phyloP scores from a whole-genome alignment of 2,329 filamentous ascomycete genomes.

The Fusarium sp. region DNA sequence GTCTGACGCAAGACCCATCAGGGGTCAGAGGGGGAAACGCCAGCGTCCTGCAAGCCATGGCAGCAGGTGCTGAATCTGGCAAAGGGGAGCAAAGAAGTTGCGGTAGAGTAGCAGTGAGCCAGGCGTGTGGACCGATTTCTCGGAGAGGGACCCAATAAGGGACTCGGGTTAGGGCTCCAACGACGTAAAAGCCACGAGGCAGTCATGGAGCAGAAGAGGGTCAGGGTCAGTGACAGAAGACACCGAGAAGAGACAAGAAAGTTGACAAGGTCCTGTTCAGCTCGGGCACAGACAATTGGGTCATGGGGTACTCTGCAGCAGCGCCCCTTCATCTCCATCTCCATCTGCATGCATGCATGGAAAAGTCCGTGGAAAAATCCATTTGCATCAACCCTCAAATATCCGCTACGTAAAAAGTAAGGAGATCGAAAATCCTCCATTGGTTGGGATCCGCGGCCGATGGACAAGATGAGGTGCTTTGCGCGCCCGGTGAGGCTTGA shows the following conservation, averaged over 20 bases:
- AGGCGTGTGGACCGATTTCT: not conserved
- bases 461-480: not conserved
- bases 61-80: not conserved
- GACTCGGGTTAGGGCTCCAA: conserved; percentile 4
- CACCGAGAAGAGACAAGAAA: not conserved
- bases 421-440: not conserved
- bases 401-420: conserved; percentile 26
- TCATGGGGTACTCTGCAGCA: not conserved
- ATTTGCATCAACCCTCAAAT: not conserved
- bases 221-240: conserved; percentile 9
- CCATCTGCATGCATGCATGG: conserved; percentile 3
- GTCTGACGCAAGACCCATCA: conserved; percentile 1
- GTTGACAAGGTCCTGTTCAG: conserved; percentile 9
- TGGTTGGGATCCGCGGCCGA: not conserved
- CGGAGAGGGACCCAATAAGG: not conserved
- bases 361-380: not conserved
- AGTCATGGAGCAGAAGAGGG: conserved; percentile 23
- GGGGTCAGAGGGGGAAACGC: not conserved
- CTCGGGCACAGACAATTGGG: conserved; percentile 20
- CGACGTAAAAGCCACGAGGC: conserved; percentile 30
- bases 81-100: not conserved
- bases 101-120: not conserved
- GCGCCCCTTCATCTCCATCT: not conserved
- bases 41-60: not conserved
- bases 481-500: conserved; percentile 19